These are phyloP conservation scores for Zalaria obscura DNA, from an alignment of 2,329 filamentous ascomycete genomes.

Conservation along the genomic window DNA sequence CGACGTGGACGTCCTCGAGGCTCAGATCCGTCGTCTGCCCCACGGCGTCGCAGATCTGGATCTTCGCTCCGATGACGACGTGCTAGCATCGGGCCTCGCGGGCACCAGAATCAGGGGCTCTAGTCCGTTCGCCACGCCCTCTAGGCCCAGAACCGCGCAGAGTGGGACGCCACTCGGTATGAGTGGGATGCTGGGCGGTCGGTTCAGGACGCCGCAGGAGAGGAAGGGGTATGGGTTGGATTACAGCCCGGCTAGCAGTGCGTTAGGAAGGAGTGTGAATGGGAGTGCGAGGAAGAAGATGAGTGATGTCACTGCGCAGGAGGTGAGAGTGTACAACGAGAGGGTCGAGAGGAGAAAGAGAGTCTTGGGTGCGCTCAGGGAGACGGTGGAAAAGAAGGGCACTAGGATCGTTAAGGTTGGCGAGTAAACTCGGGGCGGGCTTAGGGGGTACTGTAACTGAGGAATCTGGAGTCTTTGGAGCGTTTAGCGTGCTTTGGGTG, in stretches of 20 bases:
- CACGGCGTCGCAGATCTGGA: constrained; percentile 15
- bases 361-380: constrained; percentile 23
- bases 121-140: constrained; percentile 23
- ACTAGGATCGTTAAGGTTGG: constrained; percentile 4
- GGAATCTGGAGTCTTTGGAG: no score
- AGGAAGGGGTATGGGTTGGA: constrained; percentile 1
- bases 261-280: constrained; percentile 10
- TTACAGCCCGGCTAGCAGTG: constrained; percentile 9
- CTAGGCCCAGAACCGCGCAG: constrained; percentile 13
- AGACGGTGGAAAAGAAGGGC: constrained; percentile 8
- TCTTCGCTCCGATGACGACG: constrained; percentile 17
- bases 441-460: no score
- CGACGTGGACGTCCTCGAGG: constrained; percentile 81
- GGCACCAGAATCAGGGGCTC: constrained; percentile 11
- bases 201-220: constrained; percentile 14
- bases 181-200: constrained; percentile 17
- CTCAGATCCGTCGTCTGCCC: constrained; percentile 61
- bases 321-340: constrained; percentile 22
- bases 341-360: constrained; percentile 20
- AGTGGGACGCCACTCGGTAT: constrained; percentile 20
- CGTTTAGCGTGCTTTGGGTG: no score
- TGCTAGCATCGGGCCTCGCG: constrained; percentile 15
- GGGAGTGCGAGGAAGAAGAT: constrained; percentile 20
- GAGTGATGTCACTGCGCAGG: constrained; percentile 25
- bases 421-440: no score